Evolutionary conservation across 352 stramenopile genomes (phyloP), one percentile per base, ranked within the genome.

Genomic region (Aphanomyces euteiches): DNA sequence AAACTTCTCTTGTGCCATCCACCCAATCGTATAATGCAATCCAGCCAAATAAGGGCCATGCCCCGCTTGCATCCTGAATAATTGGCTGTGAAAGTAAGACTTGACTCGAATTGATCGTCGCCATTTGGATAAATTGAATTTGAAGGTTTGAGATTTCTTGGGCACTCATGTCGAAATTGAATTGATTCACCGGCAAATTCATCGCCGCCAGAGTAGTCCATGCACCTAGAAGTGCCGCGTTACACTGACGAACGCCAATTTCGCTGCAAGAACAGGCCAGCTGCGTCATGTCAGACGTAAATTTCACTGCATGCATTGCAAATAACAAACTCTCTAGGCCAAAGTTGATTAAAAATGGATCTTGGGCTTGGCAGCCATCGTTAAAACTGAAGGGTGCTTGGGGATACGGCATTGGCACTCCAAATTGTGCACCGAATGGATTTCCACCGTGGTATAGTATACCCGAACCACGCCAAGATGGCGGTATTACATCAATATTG

Each of bases 21-120:
- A 70, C 36, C 64, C 64, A 70, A 7, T 70, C 64, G 64, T 70
- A 70, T 28, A 70, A 19, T 19, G 53, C 19, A 6, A 70, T 7
- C 36, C 39, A 50, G 5, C 64, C 64, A 21, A 70, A 61, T 0
- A 70, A 2, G 34, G 36, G 21, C 64, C 64, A 70, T 12, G 64
- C 43, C 34, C 7, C 12, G 12, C 28, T 17, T 8, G 8, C 6
- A 7, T 28, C 28, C 5, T 2, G 10, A 50, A 61, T 19, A 6
- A 70, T 15, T 19, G 47, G 21, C 21, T 70, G 64, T 4, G 53
- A 37, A 8, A 70, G 15, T 12, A 70, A 43, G 37, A 70, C 28
- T 7, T 15, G 15, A 21, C 13, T 61, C 7, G 13, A n/a, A 17
- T 70, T 70, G 15, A 1, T 36, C 10, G 34, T 39, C 6, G 37